Evolutionary conservation across 1,284 basidiomycete genomes (phyloP).

Genomic region (Pascua sp.): DNA sequence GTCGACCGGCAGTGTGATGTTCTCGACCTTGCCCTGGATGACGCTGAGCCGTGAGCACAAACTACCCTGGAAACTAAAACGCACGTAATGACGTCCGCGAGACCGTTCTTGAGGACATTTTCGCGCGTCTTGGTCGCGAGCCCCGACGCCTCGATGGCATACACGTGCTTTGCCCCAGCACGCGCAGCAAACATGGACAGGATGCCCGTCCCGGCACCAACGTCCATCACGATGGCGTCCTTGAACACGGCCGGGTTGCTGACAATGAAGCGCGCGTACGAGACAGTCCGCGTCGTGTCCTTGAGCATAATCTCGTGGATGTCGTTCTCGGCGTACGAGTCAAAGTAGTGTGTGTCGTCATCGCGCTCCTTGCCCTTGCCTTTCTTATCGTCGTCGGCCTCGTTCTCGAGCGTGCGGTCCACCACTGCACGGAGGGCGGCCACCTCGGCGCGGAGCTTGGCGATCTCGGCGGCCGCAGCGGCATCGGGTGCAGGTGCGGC

Average conservation of each 20-base stretch:
- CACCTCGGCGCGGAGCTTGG: slow-evolving; percentile 30
- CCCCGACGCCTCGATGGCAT: slow-evolving; percentile 87
- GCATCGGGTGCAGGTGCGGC: slow-evolving; percentile 17
- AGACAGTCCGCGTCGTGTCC: slow-evolving; percentile 88
- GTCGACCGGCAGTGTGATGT: slow-evolving; percentile 65
- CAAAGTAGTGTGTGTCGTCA: slow-evolving; percentile 92
- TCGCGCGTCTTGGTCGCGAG: slow-evolving; percentile 77
- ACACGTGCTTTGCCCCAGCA: slow-evolving; percentile 87
- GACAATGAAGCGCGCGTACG: slow-evolving; percentile 87
- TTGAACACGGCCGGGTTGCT: slow-evolving; percentile 79
- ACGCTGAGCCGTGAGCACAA: slow-evolving; percentile 54
- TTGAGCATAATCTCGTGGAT: slow-evolving; percentile 61
- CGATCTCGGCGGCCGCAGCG: slow-evolving; percentile 49
- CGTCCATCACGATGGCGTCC: slow-evolving; percentile 85
- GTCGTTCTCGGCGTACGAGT: slow-evolving; percentile 81
- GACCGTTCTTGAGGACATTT: slow-evolving; percentile 76
- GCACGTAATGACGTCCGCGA: slow-evolving; percentile 71
- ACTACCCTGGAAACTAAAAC: slow-evolving; percentile 25
- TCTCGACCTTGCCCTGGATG: slow-evolving; percentile 82
- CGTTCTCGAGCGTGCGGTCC: slow-evolving; percentile 28
- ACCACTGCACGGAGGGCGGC: slow-evolving; percentile 32
- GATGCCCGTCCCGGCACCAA: slow-evolving; percentile 92
- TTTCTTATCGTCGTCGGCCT: slow-evolving; percentile 21
- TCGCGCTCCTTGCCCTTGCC: slow-evolving; percentile 55
- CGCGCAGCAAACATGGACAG: slow-evolving; percentile 87